A percentile compares a stretch with the other conserved stretches of the same genome.
Conservation (phyloP, 2,329 filamentous ascomycete genomes). For the Botrytis tulipae region DNA sequence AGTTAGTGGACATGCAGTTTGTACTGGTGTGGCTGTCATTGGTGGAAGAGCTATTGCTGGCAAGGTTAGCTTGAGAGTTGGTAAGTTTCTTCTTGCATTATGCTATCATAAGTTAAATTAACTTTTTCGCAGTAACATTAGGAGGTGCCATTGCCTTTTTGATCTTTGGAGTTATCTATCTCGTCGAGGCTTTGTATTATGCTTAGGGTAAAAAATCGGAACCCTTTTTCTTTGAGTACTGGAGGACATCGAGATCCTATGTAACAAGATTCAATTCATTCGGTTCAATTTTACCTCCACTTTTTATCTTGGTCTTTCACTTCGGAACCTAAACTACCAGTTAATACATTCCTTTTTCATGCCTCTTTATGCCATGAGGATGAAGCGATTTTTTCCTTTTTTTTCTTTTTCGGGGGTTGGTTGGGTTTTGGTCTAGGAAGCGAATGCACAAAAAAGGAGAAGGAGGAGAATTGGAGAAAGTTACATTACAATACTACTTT, state of each 20-base stretch:
- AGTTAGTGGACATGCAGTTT: conserved; percentile 80
- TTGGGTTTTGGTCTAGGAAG: conserved; percentile 12
- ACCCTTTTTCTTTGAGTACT: background rate
- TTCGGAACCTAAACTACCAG: background rate
- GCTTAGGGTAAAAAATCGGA: conserved; percentile 25
- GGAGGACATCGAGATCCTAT: background rate
- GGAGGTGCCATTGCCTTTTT: conserved; percentile 90
- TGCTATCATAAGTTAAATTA: conserved; percentile 23
- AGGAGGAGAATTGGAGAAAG: no score
- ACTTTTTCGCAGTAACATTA: conserved; percentile 69
- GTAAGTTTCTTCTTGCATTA: conserved; percentile 56
- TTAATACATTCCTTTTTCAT: background rate
- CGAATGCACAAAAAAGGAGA: background rate
- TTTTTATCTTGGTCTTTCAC: background rate
- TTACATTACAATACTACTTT: background rate
- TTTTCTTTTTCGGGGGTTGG: background rate
- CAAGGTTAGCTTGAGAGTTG: conserved; percentile 89
- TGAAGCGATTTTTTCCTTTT: background rate
- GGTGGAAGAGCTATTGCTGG: conserved; percentile 92
- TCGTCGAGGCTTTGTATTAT: conserved; percentile 74
- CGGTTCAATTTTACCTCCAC: background rate
- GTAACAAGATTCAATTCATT: conserved; percentile 9
- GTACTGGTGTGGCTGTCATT: conserved; percentile 87
- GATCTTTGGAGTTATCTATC: conserved; percentile 86
- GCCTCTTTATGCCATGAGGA: background rate